Evolutionary conservation across 1,284 basidiomycete genomes (phyloP).

Genomic region (Ceratobasidium sp.): DNA sequence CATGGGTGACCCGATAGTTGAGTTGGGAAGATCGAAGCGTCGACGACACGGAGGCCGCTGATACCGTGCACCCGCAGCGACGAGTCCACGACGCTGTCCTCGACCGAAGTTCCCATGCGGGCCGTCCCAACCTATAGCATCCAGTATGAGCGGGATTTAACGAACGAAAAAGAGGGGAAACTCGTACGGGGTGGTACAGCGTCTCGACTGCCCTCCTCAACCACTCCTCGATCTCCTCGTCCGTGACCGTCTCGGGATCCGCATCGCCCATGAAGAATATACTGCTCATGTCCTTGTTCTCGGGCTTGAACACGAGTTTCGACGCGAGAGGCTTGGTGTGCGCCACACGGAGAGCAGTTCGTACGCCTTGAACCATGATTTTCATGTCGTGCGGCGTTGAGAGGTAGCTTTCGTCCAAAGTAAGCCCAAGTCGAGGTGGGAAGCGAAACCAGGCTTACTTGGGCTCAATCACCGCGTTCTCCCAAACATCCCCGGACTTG

Average conservation of each 20-base stretch:
- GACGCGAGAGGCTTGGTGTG: constrained; percentile 51
- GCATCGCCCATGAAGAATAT: constrained; percentile 54
- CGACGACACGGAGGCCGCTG: constrained; percentile 59
- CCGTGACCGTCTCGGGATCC: constrained; percentile 53
- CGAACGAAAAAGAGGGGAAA: constrained; percentile 21
- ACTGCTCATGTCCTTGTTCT: constrained; percentile 52
- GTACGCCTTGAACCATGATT: constrained; percentile 53
- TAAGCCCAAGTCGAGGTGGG: constrained; percentile 48
- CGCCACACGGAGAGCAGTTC: constrained; percentile 51
- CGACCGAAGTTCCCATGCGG: constrained; percentile 54
- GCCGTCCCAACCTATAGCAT: constrained; percentile 49
- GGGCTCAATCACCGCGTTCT: constrained; percentile 59
- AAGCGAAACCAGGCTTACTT: constrained; percentile 52
- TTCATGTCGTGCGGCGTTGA: constrained; percentile 50
- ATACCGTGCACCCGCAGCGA: constrained; percentile 61
- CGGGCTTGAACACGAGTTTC: constrained; percentile 53
- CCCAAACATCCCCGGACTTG: constrained; percentile 54
- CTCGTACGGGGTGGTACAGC: constrained; percentile 59
- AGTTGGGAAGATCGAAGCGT: constrained; percentile 61
- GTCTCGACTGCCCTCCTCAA: constrained; percentile 56
- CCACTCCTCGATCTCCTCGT: constrained; percentile 57
- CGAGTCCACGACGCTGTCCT: constrained; percentile 59
- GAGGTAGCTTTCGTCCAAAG: constrained; percentile 49
- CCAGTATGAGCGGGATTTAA: background rate
- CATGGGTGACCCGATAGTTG: constrained; percentile 54